Evolutionary conservation across 768 basidiomycete genomes (phyloP).

Genomic region (Crepidotus variabilis): DNA sequence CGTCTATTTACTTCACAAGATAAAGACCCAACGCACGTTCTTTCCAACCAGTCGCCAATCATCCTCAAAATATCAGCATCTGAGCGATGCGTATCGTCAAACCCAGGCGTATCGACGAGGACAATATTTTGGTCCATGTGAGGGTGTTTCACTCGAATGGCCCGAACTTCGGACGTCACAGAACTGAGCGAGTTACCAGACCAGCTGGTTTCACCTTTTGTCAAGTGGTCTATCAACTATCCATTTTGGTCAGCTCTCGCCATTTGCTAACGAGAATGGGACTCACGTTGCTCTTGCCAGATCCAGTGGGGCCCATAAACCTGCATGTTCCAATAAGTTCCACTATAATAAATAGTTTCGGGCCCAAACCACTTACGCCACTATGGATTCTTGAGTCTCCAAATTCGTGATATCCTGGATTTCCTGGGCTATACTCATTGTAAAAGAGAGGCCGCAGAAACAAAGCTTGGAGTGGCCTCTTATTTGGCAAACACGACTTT

Average conservation of each 20-base stretch:
- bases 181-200: background rate
- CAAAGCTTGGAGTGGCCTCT: too few relatives aligned
- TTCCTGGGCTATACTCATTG: background rate
- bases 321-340: background rate
- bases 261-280: background rate
- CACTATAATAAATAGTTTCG: background rate
- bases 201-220: background rate
- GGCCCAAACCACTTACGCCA: background rate
- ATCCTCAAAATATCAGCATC: slow-evolving; percentile 43
- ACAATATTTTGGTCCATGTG: background rate
- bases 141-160: background rate
- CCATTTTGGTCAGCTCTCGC: background rate
- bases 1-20: background rate
- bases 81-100: slow-evolving; percentile 23
- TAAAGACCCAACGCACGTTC: slow-evolving; percentile 1
- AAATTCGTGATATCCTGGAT: background rate
- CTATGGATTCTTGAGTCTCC: background rate
- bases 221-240: slow-evolving; percentile 3
- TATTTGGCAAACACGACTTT: too few relatives aligned
- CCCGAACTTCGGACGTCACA: background rate
- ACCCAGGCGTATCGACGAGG: slow-evolving; percentile 3
- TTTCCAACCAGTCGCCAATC: slow-evolving; percentile 29
- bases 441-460: background rate
- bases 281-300: slow-evolving; percentile 2
- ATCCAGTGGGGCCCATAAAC: slow-evolving; percentile 5